Percentiles rank a stretch among this genome's conserved stretches.
These are phyloP conservation scores for Fusarium staphyleae DNA, from an alignment of 2,329 filamentous ascomycete genomes.

Conservation along the genomic window DNA sequence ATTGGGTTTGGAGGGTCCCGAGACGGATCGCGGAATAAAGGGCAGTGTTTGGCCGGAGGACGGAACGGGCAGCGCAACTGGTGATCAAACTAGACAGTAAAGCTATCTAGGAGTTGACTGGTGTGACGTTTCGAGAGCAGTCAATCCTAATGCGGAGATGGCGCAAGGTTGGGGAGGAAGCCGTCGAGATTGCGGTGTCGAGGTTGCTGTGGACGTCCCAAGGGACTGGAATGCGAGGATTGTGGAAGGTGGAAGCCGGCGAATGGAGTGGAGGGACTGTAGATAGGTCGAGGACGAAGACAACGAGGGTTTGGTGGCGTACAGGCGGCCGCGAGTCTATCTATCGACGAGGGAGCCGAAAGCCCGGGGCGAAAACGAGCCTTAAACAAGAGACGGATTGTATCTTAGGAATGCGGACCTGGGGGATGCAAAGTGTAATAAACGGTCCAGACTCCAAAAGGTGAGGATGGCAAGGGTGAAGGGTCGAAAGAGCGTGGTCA, in stretches of 20 bases:
- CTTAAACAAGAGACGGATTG: constrained; percentile 28
- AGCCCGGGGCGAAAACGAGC: constrained; percentile 14
- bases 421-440: constrained; percentile 37
- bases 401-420: constrained; percentile 36
- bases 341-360: too few species aligned
- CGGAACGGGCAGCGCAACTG: constrained; percentile 24
- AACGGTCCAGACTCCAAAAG: constrained; percentile 33
- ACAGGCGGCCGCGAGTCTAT: constrained; percentile 17
- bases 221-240: constrained; percentile 39
- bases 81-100: constrained; percentile 16
- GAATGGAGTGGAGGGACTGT: constrained; percentile 30
- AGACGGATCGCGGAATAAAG: constrained; percentile 21
- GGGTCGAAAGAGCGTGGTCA: constrained; percentile 20
- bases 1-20: constrained; percentile 15
- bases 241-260: constrained; percentile 25
- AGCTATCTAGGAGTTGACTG: constrained; percentile 20
- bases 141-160: constrained; percentile 36
- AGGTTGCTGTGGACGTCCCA: constrained; percentile 24
- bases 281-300: constrained; percentile 16
- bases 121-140: constrained; percentile 25
- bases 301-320: constrained; percentile 38
- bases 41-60: constrained; percentile 13
- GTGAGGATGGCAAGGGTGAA: constrained; percentile 28
- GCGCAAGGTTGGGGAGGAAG: constrained; percentile 23
- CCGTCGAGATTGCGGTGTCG: constrained; percentile 24